Conservation (phyloP, 768 basidiomycete genomes). For the Leccinum variicolor region DNA sequence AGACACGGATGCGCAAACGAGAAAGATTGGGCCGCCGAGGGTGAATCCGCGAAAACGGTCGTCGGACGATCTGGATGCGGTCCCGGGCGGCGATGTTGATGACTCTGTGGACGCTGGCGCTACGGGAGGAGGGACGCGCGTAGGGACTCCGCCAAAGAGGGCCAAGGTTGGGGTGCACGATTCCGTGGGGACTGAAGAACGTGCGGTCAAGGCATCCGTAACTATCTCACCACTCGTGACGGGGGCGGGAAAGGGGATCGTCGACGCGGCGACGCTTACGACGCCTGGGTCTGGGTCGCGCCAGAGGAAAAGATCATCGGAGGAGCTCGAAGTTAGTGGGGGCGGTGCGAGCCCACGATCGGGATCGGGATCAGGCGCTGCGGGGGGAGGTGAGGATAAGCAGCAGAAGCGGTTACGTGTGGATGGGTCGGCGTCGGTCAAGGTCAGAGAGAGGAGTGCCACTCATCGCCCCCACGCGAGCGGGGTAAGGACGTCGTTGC, state of each 20-base stretch:
- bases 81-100: background rate
- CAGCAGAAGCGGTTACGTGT: conserved; percentile 31
- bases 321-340: conserved; percentile 39
- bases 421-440: conserved; percentile 16
- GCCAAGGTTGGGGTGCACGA: conserved; percentile 23
- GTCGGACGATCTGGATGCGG: conserved; percentile 34
- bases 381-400: conserved; percentile 11
- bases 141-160: conserved; percentile 42
- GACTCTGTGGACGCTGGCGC: background rate
- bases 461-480: background rate
- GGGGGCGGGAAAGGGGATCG: background rate
- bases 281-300: conserved; percentile 17
- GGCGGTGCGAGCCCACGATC: conserved; percentile 8
- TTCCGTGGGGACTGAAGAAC: conserved; percentile 6
- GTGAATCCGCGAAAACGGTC: conserved; percentile 34
- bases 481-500: background rate
- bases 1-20: background rate
- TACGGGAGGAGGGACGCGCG: conserved; percentile 5
- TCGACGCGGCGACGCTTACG: background rate
- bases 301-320: conserved; percentile 47
- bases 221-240: background rate
- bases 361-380: background rate
- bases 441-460: background rate
- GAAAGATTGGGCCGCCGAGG: conserved; percentile 10
- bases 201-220: background rate